Conservation (phyloP, 192 early-diverging fungal species). For the Chytriomyces sp. region DNA sequence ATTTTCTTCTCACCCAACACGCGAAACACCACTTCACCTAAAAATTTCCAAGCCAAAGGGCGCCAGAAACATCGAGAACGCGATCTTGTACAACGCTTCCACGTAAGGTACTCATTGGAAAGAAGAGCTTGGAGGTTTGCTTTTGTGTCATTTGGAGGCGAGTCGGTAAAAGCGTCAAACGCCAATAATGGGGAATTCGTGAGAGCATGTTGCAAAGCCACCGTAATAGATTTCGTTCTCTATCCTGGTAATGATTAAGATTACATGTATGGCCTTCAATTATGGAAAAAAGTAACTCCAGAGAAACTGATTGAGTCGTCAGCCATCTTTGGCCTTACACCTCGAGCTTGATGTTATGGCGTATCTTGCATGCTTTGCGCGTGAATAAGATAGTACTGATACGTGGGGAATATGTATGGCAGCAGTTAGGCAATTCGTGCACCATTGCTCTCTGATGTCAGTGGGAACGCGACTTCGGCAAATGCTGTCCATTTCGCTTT, state of each 20-base stretch:
- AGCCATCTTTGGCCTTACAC: conserved; percentile 1
- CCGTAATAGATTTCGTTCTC: conserved; percentile 81
- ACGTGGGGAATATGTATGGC: neutral
- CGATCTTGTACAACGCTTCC: conserved; percentile 85
- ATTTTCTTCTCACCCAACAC: too few relatives aligned
- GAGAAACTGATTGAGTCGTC: conserved; percentile 63
- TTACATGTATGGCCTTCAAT: conserved; percentile 95
- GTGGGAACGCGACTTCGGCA: neutral
- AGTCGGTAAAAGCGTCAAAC: conserved; percentile 96
- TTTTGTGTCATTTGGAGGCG: conserved; percentile 78
- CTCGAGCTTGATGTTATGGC: neutral
- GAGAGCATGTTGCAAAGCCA: conserved; percentile 62
- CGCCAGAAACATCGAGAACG: conserved; percentile 94
- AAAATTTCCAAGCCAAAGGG: conserved; percentile 97
- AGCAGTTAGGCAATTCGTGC: neutral
- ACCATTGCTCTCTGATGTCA: neutral
- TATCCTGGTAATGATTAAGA: conserved; percentile 98
- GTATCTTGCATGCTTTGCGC: neutral
- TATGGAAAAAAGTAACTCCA: conserved; percentile 77
- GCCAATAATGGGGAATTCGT: too few relatives aligned
- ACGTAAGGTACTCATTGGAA: conserved; percentile 93
- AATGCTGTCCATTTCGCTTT: neutral
- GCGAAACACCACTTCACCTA: too few relatives aligned
- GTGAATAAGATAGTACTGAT: neutral
- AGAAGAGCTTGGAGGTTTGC: conserved; percentile 90